These are phyloP conservation scores for Aurinia saxatilis DNA, from an alignment of 345 rosid genomes.

Conservation along the genomic window DNA sequence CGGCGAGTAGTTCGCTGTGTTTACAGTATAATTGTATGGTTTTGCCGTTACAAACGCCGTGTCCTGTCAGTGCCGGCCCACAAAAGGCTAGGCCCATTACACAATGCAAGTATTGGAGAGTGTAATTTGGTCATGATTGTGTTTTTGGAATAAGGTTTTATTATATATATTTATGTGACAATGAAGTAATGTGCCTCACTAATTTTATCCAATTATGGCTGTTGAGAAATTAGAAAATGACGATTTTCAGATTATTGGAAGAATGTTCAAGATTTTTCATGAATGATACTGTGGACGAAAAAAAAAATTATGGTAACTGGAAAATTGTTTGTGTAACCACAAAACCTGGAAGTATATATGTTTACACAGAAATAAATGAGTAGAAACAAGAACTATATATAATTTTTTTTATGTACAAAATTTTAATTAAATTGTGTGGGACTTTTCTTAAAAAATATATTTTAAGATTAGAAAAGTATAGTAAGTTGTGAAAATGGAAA, in stretches of 20 bases:
- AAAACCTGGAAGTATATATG: no score
- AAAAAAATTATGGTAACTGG: no score
- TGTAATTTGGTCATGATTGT: conserved; percentile 29
- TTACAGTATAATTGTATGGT: conserved; percentile 96
- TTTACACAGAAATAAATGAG: no score
- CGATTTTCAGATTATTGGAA: no score
- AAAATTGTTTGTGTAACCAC: no score
- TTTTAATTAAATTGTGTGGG: no score
- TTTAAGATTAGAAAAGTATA: neutral
- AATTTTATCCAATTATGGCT: no score
- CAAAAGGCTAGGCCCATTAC: conserved; percentile 70
- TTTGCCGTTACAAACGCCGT: conserved; percentile 77
- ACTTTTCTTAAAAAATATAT: no score
- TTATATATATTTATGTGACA: neutral
- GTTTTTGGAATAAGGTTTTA: conserved; percentile 2
- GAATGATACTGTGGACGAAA: no score
- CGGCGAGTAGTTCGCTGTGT: conserved; percentile 75
- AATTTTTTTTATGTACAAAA: no score
- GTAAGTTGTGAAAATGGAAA: neutral
- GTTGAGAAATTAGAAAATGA: neutral
- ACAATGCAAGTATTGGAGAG: conserved; percentile 66
- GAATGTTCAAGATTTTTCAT: no score
- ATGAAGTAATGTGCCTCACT: neutral
- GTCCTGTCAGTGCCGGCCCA: conserved; percentile 82
- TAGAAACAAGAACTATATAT: no score